A percentile compares a stretch with the other conserved stretches of the same genome.
phyloP scores from a whole-genome alignment of 805 yeast genomes.

The Suhomyces pyralidae region DNA sequence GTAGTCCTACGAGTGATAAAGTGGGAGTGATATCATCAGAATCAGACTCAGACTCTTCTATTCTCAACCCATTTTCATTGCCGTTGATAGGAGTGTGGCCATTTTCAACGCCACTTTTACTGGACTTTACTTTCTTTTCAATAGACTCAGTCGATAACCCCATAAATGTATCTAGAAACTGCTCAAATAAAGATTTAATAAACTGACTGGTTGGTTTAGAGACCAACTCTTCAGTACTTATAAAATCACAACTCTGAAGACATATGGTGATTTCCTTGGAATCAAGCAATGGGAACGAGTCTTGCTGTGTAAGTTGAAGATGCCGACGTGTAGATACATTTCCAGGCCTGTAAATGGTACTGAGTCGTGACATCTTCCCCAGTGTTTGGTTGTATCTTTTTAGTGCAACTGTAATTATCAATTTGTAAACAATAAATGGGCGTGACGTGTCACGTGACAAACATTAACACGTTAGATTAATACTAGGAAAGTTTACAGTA shows the following conservation, averaged over 20 bases:
- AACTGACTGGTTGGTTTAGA: constrained; percentile 56
- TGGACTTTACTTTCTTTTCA: constrained; percentile 14
- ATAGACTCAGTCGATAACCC: constrained; percentile 43
- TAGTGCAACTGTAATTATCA: background rate
- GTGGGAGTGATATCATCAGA: constrained; percentile 35
- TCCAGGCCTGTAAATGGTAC: constrained; percentile 28
- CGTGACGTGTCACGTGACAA: background rate
- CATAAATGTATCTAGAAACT: constrained; percentile 58
- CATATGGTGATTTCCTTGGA: constrained; percentile 56
- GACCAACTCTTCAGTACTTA: constrained; percentile 58
- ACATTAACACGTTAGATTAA: too few relatives aligned
- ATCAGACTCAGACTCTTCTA: constrained; percentile 16
- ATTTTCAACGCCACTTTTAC: constrained; percentile 8
- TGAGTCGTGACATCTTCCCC: constrained; percentile 27
- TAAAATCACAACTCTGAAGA: constrained; percentile 58
- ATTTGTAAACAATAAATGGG: background rate
- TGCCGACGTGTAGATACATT: constrained; percentile 15
- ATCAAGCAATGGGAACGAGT: constrained; percentile 62
- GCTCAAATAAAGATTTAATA: constrained; percentile 54
- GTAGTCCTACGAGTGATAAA: constrained; percentile 52
- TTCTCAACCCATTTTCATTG: constrained; percentile 1
- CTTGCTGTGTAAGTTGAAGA: constrained; percentile 29
- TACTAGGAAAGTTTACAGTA: too few relatives aligned
- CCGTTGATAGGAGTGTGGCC: constrained; percentile 3
- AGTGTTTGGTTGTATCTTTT: constrained; percentile 1